A percentile compares a stretch with the other conserved stretches of the same genome.
These are phyloP conservation scores for Epichloe brachyelytri DNA, from an alignment of 2,329 filamentous ascomycete genomes.

Conservation along the genomic window DNA sequence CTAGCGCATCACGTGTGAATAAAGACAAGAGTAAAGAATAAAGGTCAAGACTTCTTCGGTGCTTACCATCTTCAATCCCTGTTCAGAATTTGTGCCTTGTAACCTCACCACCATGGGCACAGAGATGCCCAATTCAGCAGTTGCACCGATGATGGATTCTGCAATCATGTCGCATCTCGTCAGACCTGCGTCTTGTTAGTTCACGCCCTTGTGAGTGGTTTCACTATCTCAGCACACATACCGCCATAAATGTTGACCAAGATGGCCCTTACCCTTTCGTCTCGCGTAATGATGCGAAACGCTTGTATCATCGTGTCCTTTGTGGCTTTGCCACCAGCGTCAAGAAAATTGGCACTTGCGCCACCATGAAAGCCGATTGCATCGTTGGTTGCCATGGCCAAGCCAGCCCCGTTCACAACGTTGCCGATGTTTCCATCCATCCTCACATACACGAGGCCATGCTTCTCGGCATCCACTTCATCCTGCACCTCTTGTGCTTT, in stretches of 20 bases:
- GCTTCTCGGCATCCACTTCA: conserved; percentile 30
- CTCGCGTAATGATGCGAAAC: conserved; percentile 60
- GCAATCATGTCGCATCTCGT: conserved; percentile 39
- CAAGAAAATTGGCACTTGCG: conserved; percentile 68
- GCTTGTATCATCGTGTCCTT: conserved; percentile 65
- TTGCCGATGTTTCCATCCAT: conserved; percentile 56
- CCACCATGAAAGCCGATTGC: conserved; percentile 57
- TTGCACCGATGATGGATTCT: conserved; percentile 32
- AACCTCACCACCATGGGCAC: conserved; percentile 33
- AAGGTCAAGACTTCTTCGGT: too few relatives aligned
- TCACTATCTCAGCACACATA: conserved; percentile 7
- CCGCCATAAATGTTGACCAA: conserved; percentile 44
- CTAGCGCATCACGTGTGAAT: conserved; percentile 10
- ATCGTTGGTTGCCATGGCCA: conserved; percentile 87
- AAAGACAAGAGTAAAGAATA: too few relatives aligned
- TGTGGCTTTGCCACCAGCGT: conserved; percentile 82
- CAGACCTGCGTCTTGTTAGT: conserved; percentile 23
- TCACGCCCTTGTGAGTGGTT: background rate
- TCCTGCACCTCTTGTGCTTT: conserved; percentile 18
- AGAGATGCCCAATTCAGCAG: conserved; percentile 22
- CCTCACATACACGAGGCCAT: conserved; percentile 71
- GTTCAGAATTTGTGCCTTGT: conserved; percentile 32
- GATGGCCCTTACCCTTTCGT: conserved; percentile 56
- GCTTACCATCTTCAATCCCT: conserved; percentile 27
- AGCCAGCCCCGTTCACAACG: conserved; percentile 76